These are phyloP conservation scores for Termitomyces sp. DNA, from an alignment of 768 basidiomycete genomes.

Conservation along the genomic window DNA sequence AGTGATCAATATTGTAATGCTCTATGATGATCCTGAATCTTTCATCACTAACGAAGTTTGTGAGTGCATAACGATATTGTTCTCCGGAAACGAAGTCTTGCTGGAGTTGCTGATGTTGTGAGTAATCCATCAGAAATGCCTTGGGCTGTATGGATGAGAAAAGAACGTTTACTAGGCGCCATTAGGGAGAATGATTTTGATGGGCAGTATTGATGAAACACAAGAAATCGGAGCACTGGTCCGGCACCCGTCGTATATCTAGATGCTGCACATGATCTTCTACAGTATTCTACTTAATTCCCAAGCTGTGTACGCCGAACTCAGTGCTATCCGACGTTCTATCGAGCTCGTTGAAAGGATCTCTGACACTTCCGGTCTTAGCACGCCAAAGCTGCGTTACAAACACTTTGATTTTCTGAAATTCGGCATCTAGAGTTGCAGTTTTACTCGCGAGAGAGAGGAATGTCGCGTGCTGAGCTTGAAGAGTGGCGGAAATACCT, in stretches of 20 bases:
- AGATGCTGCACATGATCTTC: background rate
- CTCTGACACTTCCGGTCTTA: slow-evolving; percentile 76
- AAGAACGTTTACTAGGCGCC: background rate
- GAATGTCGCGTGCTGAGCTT: slow-evolving; percentile 76
- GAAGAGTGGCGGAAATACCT: slow-evolving; percentile 69
- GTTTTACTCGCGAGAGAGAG: slow-evolving; percentile 73
- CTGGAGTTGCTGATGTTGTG: slow-evolving; percentile 20
- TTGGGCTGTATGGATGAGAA: background rate
- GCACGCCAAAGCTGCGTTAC: slow-evolving; percentile 78
- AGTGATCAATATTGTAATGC: background rate
- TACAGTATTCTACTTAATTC: slow-evolving; percentile 22
- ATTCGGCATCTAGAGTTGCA: slow-evolving; percentile 64
- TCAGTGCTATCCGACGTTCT: slow-evolving; percentile 28
- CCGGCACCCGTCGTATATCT: background rate
- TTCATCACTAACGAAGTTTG: slow-evolving; percentile 59
- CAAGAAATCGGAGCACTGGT: background rate
- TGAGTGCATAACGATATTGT: slow-evolving; percentile 78
- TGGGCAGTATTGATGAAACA: background rate
- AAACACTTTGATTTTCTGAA: slow-evolving; percentile 69
- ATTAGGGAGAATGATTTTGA: background rate
- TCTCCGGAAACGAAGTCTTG: slow-evolving; percentile 48
- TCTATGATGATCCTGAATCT: background rate
- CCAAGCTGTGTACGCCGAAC: slow-evolving; percentile 37
- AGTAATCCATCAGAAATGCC: slow-evolving; percentile 18
- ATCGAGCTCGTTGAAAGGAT: slow-evolving; percentile 63